Base-by-base conservation (phyloP, 805 yeast species). In the Jamesozyma spencerorum region DNA sequence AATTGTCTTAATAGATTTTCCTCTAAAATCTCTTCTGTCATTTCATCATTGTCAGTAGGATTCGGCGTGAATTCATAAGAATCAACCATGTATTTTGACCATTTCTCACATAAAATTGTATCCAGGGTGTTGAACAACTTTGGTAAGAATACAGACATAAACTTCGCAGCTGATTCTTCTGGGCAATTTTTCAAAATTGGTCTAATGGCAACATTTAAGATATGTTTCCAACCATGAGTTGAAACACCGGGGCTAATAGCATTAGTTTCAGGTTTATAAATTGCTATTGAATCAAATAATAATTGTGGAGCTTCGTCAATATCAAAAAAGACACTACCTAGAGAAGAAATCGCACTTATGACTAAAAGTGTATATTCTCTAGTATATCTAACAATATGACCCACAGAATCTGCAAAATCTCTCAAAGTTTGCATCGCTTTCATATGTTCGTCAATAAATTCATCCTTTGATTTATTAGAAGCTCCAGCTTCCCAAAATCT, bases 401-500 rank as follows among this genome's bases (percentile, higher is more conserved):
- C 99, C 12, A 92, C 94, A 12, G 95, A 83, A 58, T 94, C 97
- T 0, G 98, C 97, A 69, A 92, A 92, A 63, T 92, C 98, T 49
- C 97, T 74, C 43, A 92, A 65, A 0, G 98, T 88, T 47, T 83
- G 82, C 69, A 92, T 85, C 0, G 98, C 97, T 57, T 83, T 86
- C 43, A 85, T 94, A 53, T 80, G 87, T 57, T 92, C 97, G 57
- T 85, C 95, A 47, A 92, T 81, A 50, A 92, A 94, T 27, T 92
- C 87, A 57, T 92, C 97, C 53, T 85, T 82, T 2, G 95, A 79
- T 62, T 92, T 95, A 43, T 85, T 83, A 1, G 96, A 85, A 18
- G 94, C 94, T 14, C 98, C 98, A 45, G 87, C 94, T 57, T 94
- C 97, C 99, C 99, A 92, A 60, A 92, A 92, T 53, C 97, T 71